A percentile compares a stretch with the other conserved stretches of the same genome.
phyloP scores from a whole-genome alignment of 352 stramenopile species.

The Pythium sukuiense region DNA sequence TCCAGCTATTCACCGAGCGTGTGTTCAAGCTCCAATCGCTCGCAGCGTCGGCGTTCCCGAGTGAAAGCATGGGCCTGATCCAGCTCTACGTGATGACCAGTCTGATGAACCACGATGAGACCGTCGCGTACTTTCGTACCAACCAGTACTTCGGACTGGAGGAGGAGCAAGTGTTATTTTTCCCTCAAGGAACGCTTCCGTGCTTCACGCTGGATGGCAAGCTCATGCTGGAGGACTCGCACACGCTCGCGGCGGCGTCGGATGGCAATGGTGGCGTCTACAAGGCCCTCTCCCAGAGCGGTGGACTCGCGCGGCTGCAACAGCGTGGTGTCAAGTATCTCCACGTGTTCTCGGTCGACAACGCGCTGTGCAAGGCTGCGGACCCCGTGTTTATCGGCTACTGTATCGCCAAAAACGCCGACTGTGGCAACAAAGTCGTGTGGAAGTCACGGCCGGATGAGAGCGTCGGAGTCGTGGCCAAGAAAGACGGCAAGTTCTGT shows the following conservation, averaged over 20 bases:
- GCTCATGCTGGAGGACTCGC: conserved; percentile 92
- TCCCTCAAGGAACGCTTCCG: conserved; percentile 95
- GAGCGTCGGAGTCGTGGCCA: conserved; percentile 91
- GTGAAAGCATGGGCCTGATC: conserved; percentile 29
- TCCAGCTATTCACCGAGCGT: conserved; percentile 94
- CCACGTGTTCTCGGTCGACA: conserved; percentile 98
- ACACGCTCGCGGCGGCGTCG: conserved; percentile 89
- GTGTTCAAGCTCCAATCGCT: conserved; percentile 68
- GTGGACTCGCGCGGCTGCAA: conserved; percentile 87
- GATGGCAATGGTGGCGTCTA: conserved; percentile 99
- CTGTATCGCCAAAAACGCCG: conserved; percentile 90
- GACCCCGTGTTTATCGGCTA: conserved; percentile 97
- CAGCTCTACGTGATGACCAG: conserved; percentile 98
- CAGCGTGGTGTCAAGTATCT: conserved; percentile 90
- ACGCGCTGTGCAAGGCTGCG: conserved; percentile 94
- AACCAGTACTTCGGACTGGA: conserved; percentile 92
- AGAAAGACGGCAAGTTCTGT: conserved; percentile 79
- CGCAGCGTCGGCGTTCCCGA: conserved; percentile 14
- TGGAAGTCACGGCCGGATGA: conserved; percentile 93
- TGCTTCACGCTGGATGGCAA: conserved; percentile 95
- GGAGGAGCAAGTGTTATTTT: conserved; percentile 92
- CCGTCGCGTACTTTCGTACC: conserved; percentile 87
- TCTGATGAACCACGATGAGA: conserved; percentile 95
- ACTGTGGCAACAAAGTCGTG: conserved; percentile 97
- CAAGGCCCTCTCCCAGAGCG: conserved; percentile 88